These are phyloP conservation scores for Rhizophora apiculata DNA, from an alignment of 345 rosid species.

Conservation along the genomic window DNA sequence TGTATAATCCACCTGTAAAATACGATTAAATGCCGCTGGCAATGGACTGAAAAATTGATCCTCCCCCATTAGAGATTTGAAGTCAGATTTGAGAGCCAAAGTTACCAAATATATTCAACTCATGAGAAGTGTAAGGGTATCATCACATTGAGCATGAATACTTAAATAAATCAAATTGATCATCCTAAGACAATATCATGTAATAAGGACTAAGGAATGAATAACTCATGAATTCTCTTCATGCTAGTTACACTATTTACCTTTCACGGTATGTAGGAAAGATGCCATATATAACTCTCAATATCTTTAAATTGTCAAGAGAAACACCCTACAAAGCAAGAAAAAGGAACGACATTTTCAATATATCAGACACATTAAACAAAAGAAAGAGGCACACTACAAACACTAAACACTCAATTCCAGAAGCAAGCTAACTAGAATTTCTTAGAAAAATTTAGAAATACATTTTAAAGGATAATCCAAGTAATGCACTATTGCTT, in stretches of 20 bases:
- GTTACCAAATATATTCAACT: conserved; percentile 15
- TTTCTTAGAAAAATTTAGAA: no score
- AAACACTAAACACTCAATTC: no score
- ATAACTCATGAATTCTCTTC: not conserved
- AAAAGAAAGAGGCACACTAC: not conserved
- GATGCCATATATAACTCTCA: conserved; percentile 84
- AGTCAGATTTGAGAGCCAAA: conserved; percentile 33
- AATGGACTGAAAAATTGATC: conserved; percentile 64
- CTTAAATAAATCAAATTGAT: no score
- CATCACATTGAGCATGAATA: not conserved
- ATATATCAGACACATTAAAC: not conserved
- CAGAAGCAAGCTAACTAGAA: no score
- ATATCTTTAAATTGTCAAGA: conserved; percentile 65
- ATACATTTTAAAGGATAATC: no score
- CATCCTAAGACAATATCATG: no score
- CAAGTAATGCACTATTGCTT: no score
- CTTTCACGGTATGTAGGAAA: conserved; percentile 85
- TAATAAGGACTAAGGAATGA: no score
- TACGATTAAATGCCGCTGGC: conserved; percentile 85
- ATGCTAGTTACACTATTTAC: conserved; percentile 30
- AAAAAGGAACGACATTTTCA: conserved; percentile 5
- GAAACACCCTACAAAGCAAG: conserved; percentile 55
- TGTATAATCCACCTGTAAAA: conserved; percentile 64
- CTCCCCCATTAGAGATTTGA: conserved; percentile 33
- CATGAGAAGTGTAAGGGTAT: not conserved